Evolutionary conservation across 2,329 filamentous ascomycete species (phyloP).

Genomic region (Atkinsonella hypoxylon): DNA sequence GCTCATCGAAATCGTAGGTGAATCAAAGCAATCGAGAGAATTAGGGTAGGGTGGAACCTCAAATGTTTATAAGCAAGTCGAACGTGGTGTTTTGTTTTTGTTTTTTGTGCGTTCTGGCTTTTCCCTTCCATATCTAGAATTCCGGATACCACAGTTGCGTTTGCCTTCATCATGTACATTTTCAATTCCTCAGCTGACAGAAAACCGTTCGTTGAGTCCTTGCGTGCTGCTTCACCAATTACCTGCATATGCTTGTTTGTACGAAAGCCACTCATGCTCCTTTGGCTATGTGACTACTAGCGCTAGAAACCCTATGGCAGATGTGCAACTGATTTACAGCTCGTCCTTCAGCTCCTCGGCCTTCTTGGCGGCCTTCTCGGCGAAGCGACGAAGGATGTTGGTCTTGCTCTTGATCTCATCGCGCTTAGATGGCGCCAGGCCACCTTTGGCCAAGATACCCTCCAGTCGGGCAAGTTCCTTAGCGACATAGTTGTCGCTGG

Average conservation of each 20-base stretch:
- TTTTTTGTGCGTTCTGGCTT: neutral
- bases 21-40: too few species aligned
- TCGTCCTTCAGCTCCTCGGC: slow-evolving; percentile 38
- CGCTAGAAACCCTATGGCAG: slow-evolving; percentile 1
- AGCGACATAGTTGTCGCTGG: slow-evolving; percentile 64
- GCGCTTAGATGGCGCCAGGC: slow-evolving; percentile 70
- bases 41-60: neutral
- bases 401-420: slow-evolving; percentile 79
- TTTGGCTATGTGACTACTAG: neutral
- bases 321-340: slow-evolving; percentile 17
- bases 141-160: too few species aligned
- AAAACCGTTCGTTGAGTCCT: neutral
- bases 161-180: too few species aligned
- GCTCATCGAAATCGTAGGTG: slow-evolving; percentile 23
- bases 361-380: slow-evolving; percentile 44
- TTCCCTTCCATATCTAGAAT: neutral
- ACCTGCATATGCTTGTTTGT: neutral
- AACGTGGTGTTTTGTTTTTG: neutral
- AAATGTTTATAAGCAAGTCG: neutral
- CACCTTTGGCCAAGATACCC: slow-evolving; percentile 74
- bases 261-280: neutral
- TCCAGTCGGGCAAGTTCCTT: slow-evolving; percentile 80
- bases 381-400: slow-evolving; percentile 78
- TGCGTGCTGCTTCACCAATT: neutral
- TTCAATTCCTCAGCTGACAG: neutral